These are phyloP conservation scores for Fusarium setosum DNA, from an alignment of 2,329 filamentous ascomycete species.

Conservation along the genomic window DNA sequence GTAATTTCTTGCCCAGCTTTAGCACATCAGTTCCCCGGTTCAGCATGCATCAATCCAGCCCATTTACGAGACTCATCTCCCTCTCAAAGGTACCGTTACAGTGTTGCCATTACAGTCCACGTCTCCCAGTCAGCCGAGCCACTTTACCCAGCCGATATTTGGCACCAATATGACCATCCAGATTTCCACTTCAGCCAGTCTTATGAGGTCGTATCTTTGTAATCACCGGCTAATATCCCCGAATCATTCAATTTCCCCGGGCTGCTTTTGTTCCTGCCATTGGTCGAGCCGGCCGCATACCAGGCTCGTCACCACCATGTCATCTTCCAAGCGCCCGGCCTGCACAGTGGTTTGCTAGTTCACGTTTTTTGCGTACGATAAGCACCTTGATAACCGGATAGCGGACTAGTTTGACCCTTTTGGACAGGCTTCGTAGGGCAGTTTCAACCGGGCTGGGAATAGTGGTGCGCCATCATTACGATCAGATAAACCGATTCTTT, in stretches of 20 bases:
- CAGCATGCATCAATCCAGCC: too few relatives aligned
- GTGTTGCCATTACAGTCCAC: constrained; percentile 14
- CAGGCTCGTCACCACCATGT: constrained; percentile 24
- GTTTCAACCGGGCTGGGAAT: not conserved
- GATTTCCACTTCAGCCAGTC: not conserved
- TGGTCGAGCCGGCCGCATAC: constrained; percentile 23
- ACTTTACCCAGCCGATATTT: constrained; percentile 18
- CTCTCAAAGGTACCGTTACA: not conserved
- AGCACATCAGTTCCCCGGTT: too few relatives aligned
- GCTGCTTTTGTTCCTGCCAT: constrained; percentile 4
- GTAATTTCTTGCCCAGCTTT: too few relatives aligned
- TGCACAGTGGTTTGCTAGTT: not conserved
- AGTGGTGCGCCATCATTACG: too few relatives aligned
- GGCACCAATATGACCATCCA: constrained; percentile 1
- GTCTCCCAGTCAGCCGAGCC: constrained; percentile 7
- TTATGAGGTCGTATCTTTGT: constrained; percentile 9
- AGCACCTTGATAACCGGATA: not conserved
- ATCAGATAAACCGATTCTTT: too few relatives aligned
- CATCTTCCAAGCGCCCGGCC: not conserved
- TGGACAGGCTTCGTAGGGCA: not conserved
- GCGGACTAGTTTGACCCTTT: not conserved
- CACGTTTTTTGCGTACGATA: not conserved
- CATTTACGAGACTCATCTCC: not conserved
- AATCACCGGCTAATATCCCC: constrained; percentile 24
- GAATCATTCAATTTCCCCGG: constrained; percentile 17